phyloP scores from a whole-genome alignment of 495 filamentous ascomycete genomes.

The Annulohypoxylon moriforme region DNA sequence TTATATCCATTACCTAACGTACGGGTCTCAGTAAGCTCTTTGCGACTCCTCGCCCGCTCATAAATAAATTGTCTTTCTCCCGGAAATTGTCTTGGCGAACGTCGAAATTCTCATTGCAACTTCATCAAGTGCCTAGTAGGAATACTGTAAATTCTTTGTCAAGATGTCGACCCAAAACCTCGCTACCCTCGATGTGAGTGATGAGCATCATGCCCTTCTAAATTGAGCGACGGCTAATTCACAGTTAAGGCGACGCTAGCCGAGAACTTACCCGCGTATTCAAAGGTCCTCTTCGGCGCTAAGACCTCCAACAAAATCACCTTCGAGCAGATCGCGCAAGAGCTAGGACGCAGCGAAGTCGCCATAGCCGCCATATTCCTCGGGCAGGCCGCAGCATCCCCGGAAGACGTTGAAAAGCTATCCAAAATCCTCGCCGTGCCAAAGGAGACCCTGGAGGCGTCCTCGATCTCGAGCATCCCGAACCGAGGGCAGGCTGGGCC shows the following conservation, averaged over 20 bases:
- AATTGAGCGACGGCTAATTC: slow-evolving; percentile 17
- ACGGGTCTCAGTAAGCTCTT: slow-evolving; percentile 9
- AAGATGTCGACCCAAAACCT: slow-evolving; percentile 52
- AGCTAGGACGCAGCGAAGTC: slow-evolving; percentile 87
- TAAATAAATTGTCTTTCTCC: slow-evolving; percentile 17
- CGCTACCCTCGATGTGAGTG: slow-evolving; percentile 53
- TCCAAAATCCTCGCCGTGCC: slow-evolving; percentile 73
- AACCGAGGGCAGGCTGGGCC: slow-evolving; percentile 85
- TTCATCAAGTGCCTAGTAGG: slow-evolving; percentile 11
- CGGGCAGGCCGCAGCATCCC: slow-evolving; percentile 83
- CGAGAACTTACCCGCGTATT: slow-evolving; percentile 71
- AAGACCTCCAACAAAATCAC: slow-evolving; percentile 80
- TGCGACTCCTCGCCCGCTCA: slow-evolving; percentile 7
- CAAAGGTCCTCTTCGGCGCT: slow-evolving; percentile 81
- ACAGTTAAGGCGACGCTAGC: slow-evolving; percentile 52
- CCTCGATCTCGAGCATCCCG: slow-evolving; percentile 79
- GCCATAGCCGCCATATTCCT: slow-evolving; percentile 95
- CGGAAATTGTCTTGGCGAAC: not conserved
- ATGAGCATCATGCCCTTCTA: slow-evolving; percentile 4
- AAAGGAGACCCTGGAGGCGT: slow-evolving; percentile 64
- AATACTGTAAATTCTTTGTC: slow-evolving; percentile 1
- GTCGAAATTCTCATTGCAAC: not conserved
- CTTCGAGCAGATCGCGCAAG: slow-evolving; percentile 82
- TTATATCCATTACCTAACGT: slow-evolving; percentile 36
- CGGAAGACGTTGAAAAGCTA: slow-evolving; percentile 81